Evolutionary conservation across 495 filamentous ascomycete genomes (phyloP).

Genomic region (Penicillium psychrofluorescens): DNA sequence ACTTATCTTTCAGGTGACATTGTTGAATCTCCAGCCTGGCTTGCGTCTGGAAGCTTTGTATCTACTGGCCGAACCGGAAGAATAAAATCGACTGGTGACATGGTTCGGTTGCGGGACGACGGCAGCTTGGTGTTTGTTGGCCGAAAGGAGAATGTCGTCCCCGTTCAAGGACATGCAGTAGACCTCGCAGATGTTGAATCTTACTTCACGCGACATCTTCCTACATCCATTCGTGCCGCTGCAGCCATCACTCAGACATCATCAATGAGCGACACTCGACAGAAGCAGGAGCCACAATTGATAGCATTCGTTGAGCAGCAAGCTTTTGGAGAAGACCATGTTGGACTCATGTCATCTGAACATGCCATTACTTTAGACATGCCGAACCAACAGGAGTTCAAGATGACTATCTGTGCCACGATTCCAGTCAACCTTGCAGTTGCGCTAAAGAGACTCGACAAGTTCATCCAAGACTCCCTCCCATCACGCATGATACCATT

Average conservation of each 20-base stretch:
- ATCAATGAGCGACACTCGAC: constrained; percentile 1
- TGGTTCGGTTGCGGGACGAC: constrained; percentile 22
- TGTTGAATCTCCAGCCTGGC: constrained; percentile 26
- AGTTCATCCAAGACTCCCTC: constrained; percentile 26
- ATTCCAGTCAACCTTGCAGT: constrained; percentile 16
- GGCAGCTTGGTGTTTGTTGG: constrained; percentile 23
- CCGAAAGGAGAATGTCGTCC: constrained; percentile 22
- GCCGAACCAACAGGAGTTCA: background rate
- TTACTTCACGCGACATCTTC: constrained; percentile 21
- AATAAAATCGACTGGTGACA: constrained; percentile 24
- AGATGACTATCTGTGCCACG: constrained; percentile 8
- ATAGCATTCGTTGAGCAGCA: constrained; percentile 23
- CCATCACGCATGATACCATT: constrained; percentile 36
- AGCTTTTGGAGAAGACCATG: constrained; percentile 9
- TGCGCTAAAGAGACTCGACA: constrained; percentile 26
- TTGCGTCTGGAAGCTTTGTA: constrained; percentile 21
- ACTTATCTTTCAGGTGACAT: constrained; percentile 15
- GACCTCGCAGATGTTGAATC: constrained; percentile 25
- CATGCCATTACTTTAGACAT: constrained; percentile 10
- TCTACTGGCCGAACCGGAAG: constrained; percentile 18
- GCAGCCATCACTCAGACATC: constrained; percentile 13
- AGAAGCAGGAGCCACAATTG: constrained; percentile 10
- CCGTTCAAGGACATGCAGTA: constrained; percentile 27
- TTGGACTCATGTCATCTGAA: constrained; percentile 13
- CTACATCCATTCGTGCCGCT: constrained; percentile 16